Percentiles rank a stretch among this genome's conserved stretches.
phyloP scores from a whole-genome alignment of 2,329 filamentous ascomycete genomes.

The Fusarium floridanum region DNA sequence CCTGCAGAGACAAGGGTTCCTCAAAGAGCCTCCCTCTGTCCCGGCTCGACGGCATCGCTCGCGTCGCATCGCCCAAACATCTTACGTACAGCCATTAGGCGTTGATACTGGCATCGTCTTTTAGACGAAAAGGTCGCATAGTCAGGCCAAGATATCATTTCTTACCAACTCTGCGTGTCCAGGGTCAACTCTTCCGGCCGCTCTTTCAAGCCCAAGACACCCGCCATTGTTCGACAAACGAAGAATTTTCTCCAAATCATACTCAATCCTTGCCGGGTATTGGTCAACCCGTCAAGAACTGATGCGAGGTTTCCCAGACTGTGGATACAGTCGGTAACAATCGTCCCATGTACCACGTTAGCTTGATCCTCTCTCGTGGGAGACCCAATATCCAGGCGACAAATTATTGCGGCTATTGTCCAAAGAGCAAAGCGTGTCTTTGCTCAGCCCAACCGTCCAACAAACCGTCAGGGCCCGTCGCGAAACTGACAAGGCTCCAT shows the following conservation, averaged over 20 bases:
- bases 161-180: background rate
- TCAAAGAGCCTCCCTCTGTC: background rate
- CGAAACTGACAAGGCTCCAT: conserved; percentile 23
- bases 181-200: background rate
- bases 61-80: background rate
- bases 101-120: background rate
- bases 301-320: conserved; percentile 21
- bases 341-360: conserved; percentile 23
- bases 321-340: conserved; percentile 34
- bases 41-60: background rate
- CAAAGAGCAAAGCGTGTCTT: conserved; percentile 31
- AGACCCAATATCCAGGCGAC: conserved; percentile 6
- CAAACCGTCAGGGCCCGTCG: conserved; percentile 33
- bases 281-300: conserved; percentile 31
- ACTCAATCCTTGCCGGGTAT: conserved; percentile 4
- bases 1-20: conserved; percentile 2
- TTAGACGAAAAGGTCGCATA: background rate
- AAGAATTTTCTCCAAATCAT: conserved; percentile 24
- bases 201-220: conserved; percentile 2
- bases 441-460: conserved; percentile 19
- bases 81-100: background rate
- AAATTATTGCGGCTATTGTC: conserved; percentile 7
- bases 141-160: background rate
- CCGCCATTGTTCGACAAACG: conserved; percentile 6
- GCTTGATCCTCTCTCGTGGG: conserved; percentile 8